Evolutionary conservation across 2,329 filamentous ascomycete species (phyloP), one percentile per base, ranked within the genome.

Genomic region (Paraconiothyrium brasiliense): DNA sequence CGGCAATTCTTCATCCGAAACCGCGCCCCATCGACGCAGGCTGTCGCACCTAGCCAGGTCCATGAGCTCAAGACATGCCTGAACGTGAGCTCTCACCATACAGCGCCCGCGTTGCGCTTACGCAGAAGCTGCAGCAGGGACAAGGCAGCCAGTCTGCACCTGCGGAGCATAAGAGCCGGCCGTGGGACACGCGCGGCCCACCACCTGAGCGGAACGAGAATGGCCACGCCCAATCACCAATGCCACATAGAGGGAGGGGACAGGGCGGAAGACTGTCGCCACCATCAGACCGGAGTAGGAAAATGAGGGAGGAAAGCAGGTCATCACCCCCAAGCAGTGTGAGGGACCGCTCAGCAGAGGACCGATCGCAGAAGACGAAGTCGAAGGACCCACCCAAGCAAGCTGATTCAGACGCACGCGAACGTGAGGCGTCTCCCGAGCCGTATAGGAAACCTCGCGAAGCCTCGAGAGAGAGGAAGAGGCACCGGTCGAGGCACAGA

Each of bases 81-180:
- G 59, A 64, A 37, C 71, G 72, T 59, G 73, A 75, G 27, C 62
- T 75, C 57, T 77, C 75, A 43, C 73, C 73, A 24, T 75, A 68
- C 64, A 76, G 75, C 60, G 70, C 72, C 39, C 66, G 75, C 41
- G 69, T 68, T 35, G 67, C 75, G 47, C 58, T 76, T 59, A 77
- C 69, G 34, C 65, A 72, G 62, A 61, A 74, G 49, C 61, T 73
- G 54, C 57, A 55, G 10, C 43, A 27, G 13, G 48, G 35, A 4
- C 63, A 63, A 14, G 67, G 64, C 44, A 67, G 54, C 24, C 65
- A 60, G 56, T 58, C 59, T 47, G 60, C 58, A 14, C 71, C 54
- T 35, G 54, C 24, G 8, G 30, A 56, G 20, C 54, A 39, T 37
- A 37, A 46, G n/a, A 24, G 34, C 32, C 61, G 39, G 24, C 56